Evolutionary conservation across 2,329 filamentous ascomycete species (phyloP), one percentile per base, ranked within the genome.

Genomic region (Pseudogymnoascus sp.): DNA sequence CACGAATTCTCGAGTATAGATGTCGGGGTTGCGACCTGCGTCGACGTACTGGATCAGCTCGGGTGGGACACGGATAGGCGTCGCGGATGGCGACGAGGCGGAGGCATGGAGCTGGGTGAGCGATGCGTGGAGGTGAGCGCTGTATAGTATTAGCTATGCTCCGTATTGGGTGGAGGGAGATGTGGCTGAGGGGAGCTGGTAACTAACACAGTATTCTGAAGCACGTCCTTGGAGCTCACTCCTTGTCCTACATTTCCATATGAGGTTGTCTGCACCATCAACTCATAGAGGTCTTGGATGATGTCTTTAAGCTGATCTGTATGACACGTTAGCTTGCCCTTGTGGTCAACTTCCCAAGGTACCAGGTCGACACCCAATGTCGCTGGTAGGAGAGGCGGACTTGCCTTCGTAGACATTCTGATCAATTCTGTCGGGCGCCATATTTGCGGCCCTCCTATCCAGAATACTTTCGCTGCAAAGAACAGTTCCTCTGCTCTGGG

Each of bases 1-100:
- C 70, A 89, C 86, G 70, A 89, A 89, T 77, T 89, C 87, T 70
- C 87, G 80, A 62, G 87, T 89, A 78, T 89, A 89, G 69, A 89
- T 89, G 75, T 89, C 87, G 2, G 87, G 87, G 77, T 89, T 89
- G 60, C 87, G 85, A 50, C 87, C 86, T 71, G 85, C 83, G 73
- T 89, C 86, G 69, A 89, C 86, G 76, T 89, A 89, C 71, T 84
- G 79, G 65, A 88, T 79, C 11, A 89, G 80, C 70, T 88, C 85
- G 61, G 81, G 82, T 2, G 86, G 86, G 21, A 88, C 79, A 33
- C 73, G 75, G 4, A 83, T 83, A 42, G 79, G 21, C 70, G 66
- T 17, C 63, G 63, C 64, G 19, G 62, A 44, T 11, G 77, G 76
- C 23, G 75, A 74, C 21, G 77, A 71, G 63, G 80, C 77, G 10